Base-by-base conservation (phyloP, 169 alveolate species). In the Plasmodium falciparum region DNA sequence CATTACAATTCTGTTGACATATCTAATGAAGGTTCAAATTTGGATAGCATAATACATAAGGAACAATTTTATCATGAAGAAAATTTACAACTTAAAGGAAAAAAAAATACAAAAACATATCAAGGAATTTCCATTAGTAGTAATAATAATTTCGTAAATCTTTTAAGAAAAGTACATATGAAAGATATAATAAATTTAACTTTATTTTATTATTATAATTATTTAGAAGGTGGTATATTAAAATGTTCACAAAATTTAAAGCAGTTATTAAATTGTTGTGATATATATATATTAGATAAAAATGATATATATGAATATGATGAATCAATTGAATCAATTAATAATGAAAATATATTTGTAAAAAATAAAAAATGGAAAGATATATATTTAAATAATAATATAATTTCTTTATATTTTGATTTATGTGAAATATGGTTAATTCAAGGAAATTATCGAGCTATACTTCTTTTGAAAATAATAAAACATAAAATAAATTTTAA, bases 391-490 rank as follows among this genome's bases (percentile, higher is more conserved):
- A 43, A 50, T 47, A 58, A 61, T 50, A 67, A 73, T 26, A 71
- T 86, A 58, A 70, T 86, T 3, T 72, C 56, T 13, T 39, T 86
- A 49, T 86, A 86, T 65, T 74, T 86, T 39, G 92, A 86, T 62
- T 11, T 86, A 74, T 86, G 92, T 47, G 92, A 86, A 61, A 45
- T 86, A 17, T 86, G 92, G 92, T 66, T 86, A 24, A 43, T 62
- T 22, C 75, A 58, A 13, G 92, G 92, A 49, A 52, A 71, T 62
- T 47, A 17, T 17, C 71, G 39, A 62, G 22, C 78, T 2, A 65
- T 86, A 5, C 20, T 29, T 15, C 49, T 86, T 22, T 58, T 86
- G 62, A 86, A 86, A 86, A 61, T 86, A 26, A 33, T 86, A 39
- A 86, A 86, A 74, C 76, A 86, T 13, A 59, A 72, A 73, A 71